Conservation (phyloP, 495 filamentous ascomycete genomes). For the Neurospora discreta region DNA sequence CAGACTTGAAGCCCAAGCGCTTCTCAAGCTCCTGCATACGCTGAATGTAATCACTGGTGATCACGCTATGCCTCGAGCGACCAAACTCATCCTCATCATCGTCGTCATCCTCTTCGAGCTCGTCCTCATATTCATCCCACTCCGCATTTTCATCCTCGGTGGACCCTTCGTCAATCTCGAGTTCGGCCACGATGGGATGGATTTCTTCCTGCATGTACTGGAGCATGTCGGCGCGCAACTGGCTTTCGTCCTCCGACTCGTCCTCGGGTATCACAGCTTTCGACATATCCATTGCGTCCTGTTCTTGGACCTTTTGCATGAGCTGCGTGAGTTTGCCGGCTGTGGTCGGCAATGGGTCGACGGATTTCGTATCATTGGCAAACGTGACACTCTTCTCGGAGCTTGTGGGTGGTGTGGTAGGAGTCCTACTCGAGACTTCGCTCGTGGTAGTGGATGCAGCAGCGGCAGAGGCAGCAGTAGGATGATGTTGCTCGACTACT, state of each 20-base stretch:
- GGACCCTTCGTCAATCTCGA: constrained; percentile 69
- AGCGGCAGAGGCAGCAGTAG: background rate
- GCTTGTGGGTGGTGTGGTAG: background rate
- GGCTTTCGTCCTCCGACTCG: constrained; percentile 70
- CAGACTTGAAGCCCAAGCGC: constrained; percentile 46
- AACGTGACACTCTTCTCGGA: constrained; percentile 37
- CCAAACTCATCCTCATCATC: constrained; percentile 59
- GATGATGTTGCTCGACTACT: background rate
- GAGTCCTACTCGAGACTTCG: background rate
- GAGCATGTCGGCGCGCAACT: constrained; percentile 84
- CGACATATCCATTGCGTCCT: constrained; percentile 28
- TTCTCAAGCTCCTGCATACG: constrained; percentile 79
- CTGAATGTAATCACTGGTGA: constrained; percentile 61
- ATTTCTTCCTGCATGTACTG: constrained; percentile 75
- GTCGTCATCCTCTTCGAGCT: constrained; percentile 43
- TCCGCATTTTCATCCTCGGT: constrained; percentile 46
- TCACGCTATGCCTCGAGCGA: constrained; percentile 46
- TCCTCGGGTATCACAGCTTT: constrained; percentile 40
- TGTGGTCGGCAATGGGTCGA: constrained; percentile 23
- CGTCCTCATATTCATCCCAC: constrained; percentile 33
- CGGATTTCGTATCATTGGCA: constrained; percentile 44
- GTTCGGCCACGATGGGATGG: constrained; percentile 83
- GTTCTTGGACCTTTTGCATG: constrained; percentile 34
- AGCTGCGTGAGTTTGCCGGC: constrained; percentile 37
- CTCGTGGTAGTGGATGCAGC: background rate